Percentiles rank a stretch among this genome's conserved stretches.
phyloP scores from a whole-genome alignment of 73 alveolate genomes.

The Breviolum minutum region DNA sequence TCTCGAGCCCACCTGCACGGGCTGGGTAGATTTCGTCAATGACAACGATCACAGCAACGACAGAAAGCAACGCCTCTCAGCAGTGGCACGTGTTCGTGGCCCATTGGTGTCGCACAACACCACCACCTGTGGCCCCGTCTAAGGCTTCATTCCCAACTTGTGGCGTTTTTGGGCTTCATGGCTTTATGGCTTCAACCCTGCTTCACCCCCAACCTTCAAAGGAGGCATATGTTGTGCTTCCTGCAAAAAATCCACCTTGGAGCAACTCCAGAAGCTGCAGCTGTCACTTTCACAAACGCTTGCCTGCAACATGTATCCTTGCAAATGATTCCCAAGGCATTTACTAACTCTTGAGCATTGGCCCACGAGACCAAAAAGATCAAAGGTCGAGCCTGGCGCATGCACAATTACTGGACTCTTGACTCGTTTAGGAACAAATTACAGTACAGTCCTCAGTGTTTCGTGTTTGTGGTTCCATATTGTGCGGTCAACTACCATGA shows the following conservation, averaged over 20 bases:
- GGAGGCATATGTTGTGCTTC: constrained; percentile 86
- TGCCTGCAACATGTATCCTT: background rate
- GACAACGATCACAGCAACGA: background rate
- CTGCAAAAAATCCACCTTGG: constrained; percentile 52
- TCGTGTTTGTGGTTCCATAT: too few relatives aligned
- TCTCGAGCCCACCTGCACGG: constrained; percentile 58
- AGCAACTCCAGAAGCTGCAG: background rate
- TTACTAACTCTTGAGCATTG: constrained; percentile 75
- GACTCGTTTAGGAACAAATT: too few relatives aligned
- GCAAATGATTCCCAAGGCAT: background rate
- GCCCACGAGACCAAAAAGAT: constrained; percentile 79
- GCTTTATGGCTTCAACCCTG: background rate
- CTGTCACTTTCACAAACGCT: too few relatives aligned
- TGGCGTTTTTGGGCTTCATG: background rate
- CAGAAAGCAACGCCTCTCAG: constrained; percentile 33
- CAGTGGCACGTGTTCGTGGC: constrained; percentile 71
- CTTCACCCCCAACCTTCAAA: background rate
- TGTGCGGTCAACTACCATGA: background rate
- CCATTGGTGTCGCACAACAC: constrained; percentile 89
- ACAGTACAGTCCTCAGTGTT: too few relatives aligned
- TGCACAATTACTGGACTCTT: background rate
- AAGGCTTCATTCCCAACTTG: too few relatives aligned
- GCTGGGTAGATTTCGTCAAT: background rate
- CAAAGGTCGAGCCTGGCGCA: constrained; percentile 65
- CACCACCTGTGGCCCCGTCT: background rate